Base-by-base conservation (phyloP, 805 yeast genomes). In the Myxozyma neglecta region DNA sequence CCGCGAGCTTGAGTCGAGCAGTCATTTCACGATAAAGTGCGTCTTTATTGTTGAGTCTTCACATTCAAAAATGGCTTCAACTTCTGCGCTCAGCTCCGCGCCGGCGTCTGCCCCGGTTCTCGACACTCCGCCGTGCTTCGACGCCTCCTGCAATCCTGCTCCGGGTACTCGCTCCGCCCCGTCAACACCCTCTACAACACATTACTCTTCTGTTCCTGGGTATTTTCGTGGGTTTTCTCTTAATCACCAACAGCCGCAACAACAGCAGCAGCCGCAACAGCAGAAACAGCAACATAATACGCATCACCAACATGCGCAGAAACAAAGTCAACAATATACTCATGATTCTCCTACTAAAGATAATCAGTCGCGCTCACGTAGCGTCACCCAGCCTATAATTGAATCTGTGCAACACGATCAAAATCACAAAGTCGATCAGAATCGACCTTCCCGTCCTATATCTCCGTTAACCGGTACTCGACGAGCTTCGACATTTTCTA, bases 141-240 rank as follows among this genome's bases (percentile, higher is more conserved):
- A 24, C 29, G 29, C 29, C 29, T 24, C 29, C 29, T 5, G 29
- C 29, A 24, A 24, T 24, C 29, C 29, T 24, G 29, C 29, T 5
- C 29, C 29, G 29, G 29, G 53, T 34, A 36, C 44, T 11, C 35
- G 29, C 36, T 51, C 55, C 14, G 55, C 55, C 24, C 55, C 55
- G 18, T 16, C 55, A 13, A 51, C 55, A 5, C 55, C 46, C 6
- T 16, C 44, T 9, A 9, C 37, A 16, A 18, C 13, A 37, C 46
- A 24, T 1, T 29, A 24, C 37, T 43, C 55, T 13, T 11, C 36
- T 29, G 18, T 20, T n/a, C 16, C 20, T 32, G 55, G 29, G 9
- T 51, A 40, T 40, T 51, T 51, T 32, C 39, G 20, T 6, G 55
- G 44, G 6, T 51, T 24, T n/a, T 20, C 55, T 6, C 24, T 51